Conservation (phyloP, 768 basidiomycete species). For the Boletus subparvulus region DNA sequence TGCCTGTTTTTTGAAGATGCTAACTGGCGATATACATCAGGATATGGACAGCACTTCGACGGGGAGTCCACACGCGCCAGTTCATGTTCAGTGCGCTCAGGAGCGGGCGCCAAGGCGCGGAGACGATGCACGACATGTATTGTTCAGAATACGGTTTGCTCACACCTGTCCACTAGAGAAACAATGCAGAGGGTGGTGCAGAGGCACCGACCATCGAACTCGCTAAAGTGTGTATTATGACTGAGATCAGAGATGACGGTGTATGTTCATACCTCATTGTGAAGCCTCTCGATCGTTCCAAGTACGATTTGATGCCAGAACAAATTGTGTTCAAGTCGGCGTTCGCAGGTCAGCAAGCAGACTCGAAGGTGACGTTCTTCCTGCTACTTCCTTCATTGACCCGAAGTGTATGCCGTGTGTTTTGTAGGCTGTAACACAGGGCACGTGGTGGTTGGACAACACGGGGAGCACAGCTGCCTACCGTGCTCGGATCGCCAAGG, state of each 20-base stretch:
- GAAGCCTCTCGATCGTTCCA: conserved; percentile 16
- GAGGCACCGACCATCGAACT: conserved; percentile 8
- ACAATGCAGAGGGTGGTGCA: conserved; percentile 10
- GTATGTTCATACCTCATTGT: not conserved
- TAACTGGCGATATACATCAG: not conserved
- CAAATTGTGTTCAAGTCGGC: not conserved
- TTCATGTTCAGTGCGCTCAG: conserved; percentile 14
- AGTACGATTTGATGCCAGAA: conserved; percentile 7
- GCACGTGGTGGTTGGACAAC: conserved; percentile 14
- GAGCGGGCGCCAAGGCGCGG: conserved; percentile 9
- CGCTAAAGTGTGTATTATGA: conserved; percentile 1
- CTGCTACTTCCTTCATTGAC: not conserved
- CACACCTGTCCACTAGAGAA: conserved; percentile 2
- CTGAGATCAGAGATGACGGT: not conserved
- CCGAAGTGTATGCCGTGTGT: not conserved
- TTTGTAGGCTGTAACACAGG: conserved; percentile 5
- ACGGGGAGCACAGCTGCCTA: conserved; percentile 16
- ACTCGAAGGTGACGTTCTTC: not conserved
- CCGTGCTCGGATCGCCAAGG: conserved; percentile 11
- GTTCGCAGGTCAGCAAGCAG: not conserved
- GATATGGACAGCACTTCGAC: conserved; percentile 12
- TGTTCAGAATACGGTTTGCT: conserved; percentile 13
- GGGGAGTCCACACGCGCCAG: conserved; percentile 11
- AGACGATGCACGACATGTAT: conserved; percentile 15
- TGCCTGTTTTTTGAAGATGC: not conserved